Conservation (phyloP, 257 asterid genomes). For the Echium plantagineum region DNA sequence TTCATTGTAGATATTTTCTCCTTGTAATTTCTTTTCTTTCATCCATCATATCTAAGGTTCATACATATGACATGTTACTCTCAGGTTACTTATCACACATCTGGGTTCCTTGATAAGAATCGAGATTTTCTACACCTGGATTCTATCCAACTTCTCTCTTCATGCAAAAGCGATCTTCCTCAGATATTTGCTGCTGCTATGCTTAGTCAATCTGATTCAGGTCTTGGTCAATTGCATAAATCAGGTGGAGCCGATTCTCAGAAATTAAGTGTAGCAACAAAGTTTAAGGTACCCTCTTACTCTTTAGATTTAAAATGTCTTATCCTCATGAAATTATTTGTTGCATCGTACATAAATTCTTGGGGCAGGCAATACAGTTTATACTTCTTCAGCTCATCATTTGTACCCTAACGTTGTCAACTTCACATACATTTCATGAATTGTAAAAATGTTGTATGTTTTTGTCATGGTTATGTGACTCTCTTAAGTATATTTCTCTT, state of each 20-base stretch:
- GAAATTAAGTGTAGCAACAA: slow-evolving; percentile 83
- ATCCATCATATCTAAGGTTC: slow-evolving; percentile 3
- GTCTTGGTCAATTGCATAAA: slow-evolving; percentile 74
- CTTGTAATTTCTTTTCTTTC: slow-evolving; percentile 2
- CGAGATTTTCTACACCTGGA: slow-evolving; percentile 87
- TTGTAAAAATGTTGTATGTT: too few relatives aligned
- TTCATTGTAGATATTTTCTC: not conserved
- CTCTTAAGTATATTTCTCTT: not conserved
- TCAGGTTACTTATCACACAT: slow-evolving; percentile 85
- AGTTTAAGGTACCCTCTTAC: slow-evolving; percentile 59
- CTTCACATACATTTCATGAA: too few relatives aligned
- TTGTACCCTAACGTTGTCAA: not conserved
- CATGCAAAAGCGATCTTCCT: slow-evolving; percentile 80
- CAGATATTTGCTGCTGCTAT: slow-evolving; percentile 80
- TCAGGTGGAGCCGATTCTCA: slow-evolving; percentile 97
- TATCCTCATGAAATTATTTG: not conserved
- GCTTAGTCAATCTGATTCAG: slow-evolving; percentile 80
- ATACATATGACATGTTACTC: slow-evolving; percentile 10
- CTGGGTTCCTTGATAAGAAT: slow-evolving; percentile 94
- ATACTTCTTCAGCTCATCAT: not conserved
- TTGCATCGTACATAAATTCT: not conserved
- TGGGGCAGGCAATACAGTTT: too few relatives aligned
- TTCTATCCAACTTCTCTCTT: slow-evolving; percentile 81
- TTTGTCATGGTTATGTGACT: too few relatives aligned
- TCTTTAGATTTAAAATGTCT: not conserved